Evolutionary conservation across 2,329 filamentous ascomycete genomes (phyloP), one percentile per base, ranked within the genome.

Genomic region (Shiraia sp.): DNA sequence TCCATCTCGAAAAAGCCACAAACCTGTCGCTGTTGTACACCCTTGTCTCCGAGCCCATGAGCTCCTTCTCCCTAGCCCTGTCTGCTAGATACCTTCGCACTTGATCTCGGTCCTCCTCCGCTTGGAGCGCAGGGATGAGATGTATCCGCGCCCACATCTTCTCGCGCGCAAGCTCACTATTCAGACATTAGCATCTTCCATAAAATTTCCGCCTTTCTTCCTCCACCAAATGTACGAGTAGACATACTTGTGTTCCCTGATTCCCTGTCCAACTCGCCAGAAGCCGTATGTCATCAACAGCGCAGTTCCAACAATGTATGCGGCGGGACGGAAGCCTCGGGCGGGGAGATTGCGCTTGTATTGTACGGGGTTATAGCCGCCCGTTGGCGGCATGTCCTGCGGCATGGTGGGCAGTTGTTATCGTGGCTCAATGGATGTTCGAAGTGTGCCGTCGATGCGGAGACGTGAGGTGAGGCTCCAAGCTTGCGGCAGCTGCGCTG

Each of bases 71-170:
- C 55, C 93, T 82, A 55, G 84, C 85, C 80, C 90, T 84, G 72
- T 95, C 89, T 44, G 93, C 93, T 55, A 86, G 81, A 72, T 92
- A 82, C 66, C 92, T 80, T 56, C 93, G 82, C 51, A 96, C 91
- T 70, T 92, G 86, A 74, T 99, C 93, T 48, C 93, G 86, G 76
- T 99, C 93, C 72, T 96, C 90, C 70, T 99, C 93, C 42, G 93
- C 93, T 71, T 97, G 92, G 52, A 99, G 83, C 51, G 96, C 76
- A 44, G 93, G 93, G 65, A 92, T 93, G 53, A 99, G 80, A 75
- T 97, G 84, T 74, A 99, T 95, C 68, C 93, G 87, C 49, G 89
- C 83, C 93, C 93, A 99, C 83, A 96, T 93, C 79, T 97, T 99
- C 69, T 99, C 93, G 61, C 93, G 89, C 51, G 85, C 88, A 57